Evolutionary conservation across 2,329 filamentous ascomycete species (phyloP).

Genomic region (Taxawa tesnikishii): DNA sequence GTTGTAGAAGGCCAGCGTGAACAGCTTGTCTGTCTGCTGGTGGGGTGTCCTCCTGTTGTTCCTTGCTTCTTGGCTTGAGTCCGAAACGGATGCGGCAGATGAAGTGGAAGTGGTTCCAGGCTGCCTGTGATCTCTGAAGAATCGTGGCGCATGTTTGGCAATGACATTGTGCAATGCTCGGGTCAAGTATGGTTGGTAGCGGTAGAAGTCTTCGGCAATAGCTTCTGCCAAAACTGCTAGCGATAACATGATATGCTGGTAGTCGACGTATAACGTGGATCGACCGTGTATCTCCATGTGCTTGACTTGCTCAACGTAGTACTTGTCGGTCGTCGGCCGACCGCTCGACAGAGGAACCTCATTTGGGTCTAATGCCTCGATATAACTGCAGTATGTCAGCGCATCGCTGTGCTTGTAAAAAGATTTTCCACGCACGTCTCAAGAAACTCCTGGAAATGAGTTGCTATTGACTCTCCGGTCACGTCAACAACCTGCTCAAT

Average conservation of each 20-base stretch:
- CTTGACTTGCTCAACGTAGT: conserved; percentile 75
- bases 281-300: conserved; percentile 61
- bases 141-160: conserved; percentile 84
- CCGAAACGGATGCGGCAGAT: conserved; percentile 48
- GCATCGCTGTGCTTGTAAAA: too few species aligned
- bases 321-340: conserved; percentile 64
- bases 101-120: conserved; percentile 60
- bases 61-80: conserved; percentile 46
- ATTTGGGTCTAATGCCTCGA: conserved; percentile 57
- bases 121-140: conserved; percentile 86
- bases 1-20: conserved; percentile 88
- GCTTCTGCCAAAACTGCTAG: conserved; percentile 75
- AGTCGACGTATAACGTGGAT: conserved; percentile 82
- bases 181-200: conserved; percentile 84
- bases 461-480: conserved; percentile 61
- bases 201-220: conserved; percentile 84
- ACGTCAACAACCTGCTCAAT: conserved; percentile 65
- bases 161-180: conserved; percentile 85
- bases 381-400: conserved; percentile 33
- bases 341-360: conserved; percentile 58
- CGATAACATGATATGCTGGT: conserved; percentile 68
- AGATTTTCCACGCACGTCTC: conserved; percentile 47
- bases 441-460: conserved; percentile 68
- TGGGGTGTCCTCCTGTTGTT: conserved; percentile 66
- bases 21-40: conserved; percentile 94